Base-by-base conservation (phyloP, 768 basidiomycete species). In the Clitopilus hobsonii region DNA sequence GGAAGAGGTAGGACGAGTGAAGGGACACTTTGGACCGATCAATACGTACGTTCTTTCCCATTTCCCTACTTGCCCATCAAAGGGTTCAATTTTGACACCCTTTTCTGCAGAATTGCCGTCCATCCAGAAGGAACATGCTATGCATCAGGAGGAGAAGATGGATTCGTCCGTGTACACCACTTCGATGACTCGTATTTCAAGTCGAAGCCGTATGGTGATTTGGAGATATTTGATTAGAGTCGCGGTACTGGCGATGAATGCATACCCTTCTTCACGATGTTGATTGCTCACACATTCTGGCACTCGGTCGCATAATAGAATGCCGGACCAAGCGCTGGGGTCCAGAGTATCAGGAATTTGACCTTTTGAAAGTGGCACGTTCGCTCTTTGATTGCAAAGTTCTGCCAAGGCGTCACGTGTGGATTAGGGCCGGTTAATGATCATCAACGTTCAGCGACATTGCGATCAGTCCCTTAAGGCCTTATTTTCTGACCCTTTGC, bases 131-230 rank as follows among this genome's bases (percentile, higher is more conserved):
- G 95, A 18, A 90, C 84, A 28, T 80, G 79, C 38, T 99, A 94
- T 68, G 91, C 96, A 13, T 95, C 94, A 0, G 97, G 97, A 49
- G 89, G 94, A 66, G 97, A 99, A 73, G 97, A 98, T 65, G 96
- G 95, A 45, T 98, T 91, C 69, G 83, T 94, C 20, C 87, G 92
- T 29, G 86, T 94, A 56, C 91, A 94, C 67, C 89, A 92, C 71
- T 97, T 89, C 65, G 96, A 99, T 67, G 94, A 97, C 58, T 90
- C 86, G 49, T 98, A 97, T 71, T 96, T 91, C 81, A 89, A 82
- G 60, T 82, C 89, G 45, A 86, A 88, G 75, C 93, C 94, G 10
- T 98, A 94, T 61, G 95, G 95, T 51, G 90, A 94, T 63, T 69
- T 94, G 51, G 92, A 96, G 55, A 78, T 81, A 53, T 67, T 73